Evolutionary conservation across 179 eudicot genomes (phyloP), one percentile per base, ranked within the genome.

Genomic region (Silene vulgaris): DNA sequence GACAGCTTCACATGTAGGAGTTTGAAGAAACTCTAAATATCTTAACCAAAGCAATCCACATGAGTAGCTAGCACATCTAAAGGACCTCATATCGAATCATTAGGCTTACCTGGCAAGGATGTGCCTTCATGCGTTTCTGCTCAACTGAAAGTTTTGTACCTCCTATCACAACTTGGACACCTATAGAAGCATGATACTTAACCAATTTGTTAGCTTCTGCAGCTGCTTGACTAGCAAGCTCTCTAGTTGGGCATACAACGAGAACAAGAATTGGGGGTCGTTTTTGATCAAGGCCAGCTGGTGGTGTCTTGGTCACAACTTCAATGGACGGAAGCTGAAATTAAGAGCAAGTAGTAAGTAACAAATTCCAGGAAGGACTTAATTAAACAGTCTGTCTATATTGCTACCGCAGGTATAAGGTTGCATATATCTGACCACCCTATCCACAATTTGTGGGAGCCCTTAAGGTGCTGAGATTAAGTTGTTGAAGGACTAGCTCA

Each of bases 241-340:
- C 98, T 57, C 98, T 79, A 35, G 98, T 94, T 71, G 98, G 98
- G 84, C 97, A 94, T 74, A 94, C 80, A 35, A 94, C 93, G 72
- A 94, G 97, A 81, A 94, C 98, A 75, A 79, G 73, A 81, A 92
- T 89, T 67, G 97, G 98, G 57, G 94, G 87, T 45, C 89, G 77
- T 80, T 77, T 90, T 72, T 87, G 86, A 84, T 92, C 91, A 64
- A 83, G 90, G 43, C 73, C 79, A 76, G 43, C 76, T 66, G 90
- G 88, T 70, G 94, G 90, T 75, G 88, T 76, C 20, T 92, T 89
- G 69, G 81, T 83, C 50, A 92, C 85, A 48, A 79, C 84, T 88
- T 94, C 98, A 74, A 94, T 86, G 32, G 98, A 89, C n/a, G 98
- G 98, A 80, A 94, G 98, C 98, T 94, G 91, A 85, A 88, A 85